Base-by-base conservation (phyloP, 2,329 filamentous ascomycete species). In the Aphanoascus verrucosus region DNA sequence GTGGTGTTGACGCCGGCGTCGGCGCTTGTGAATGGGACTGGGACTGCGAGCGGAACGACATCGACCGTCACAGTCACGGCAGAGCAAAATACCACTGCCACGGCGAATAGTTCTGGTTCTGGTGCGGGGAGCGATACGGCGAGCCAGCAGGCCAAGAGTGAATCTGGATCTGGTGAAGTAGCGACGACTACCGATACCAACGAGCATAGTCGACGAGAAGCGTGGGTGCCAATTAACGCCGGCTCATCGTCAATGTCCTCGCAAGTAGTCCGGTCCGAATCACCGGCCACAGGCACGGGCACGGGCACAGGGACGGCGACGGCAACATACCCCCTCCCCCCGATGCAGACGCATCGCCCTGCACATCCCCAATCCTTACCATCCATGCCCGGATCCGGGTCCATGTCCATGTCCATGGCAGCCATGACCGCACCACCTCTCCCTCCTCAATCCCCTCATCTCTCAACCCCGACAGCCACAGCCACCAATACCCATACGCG, bases 71-170 rank as follows among this genome's bases (percentile, higher is more conserved):
- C 15, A 17, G 37, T 11, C 4, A 40, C 37, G 37, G 37, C 37
- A 5, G 37, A 14, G 12, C 12, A 3, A 17, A 3, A 28, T 28
- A 11, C 15, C 12, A 40, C 3, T 14, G 37, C 37, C 4, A n/a
- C n/a, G n/a, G n/a, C n/a, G n/a, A 40, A 11, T 17, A 17, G 23
- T 28, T 7, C n/a, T n/a, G n/a, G n/a, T n/a, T n/a, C n/a, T n/a
- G n/a, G 23, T 28, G 23, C 23, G 3, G 23, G 40, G 3, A 38
- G 69, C 43, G 69, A 72, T 43, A 62, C 67, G 6, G 67, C 67
- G 17, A 72, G 69, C 61, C 69, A 68, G 44, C 64, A 67, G 2
- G 66, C 71, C n/a, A 67, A 68, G 64, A 72, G 69, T 42, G 68
- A 71, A 17, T 56, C 67, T 1, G 67, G 67, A 17, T 56, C 67